Base-by-base conservation (phyloP, 2,329 filamentous ascomycete genomes). In the Aspergillus clavatus region DNA sequence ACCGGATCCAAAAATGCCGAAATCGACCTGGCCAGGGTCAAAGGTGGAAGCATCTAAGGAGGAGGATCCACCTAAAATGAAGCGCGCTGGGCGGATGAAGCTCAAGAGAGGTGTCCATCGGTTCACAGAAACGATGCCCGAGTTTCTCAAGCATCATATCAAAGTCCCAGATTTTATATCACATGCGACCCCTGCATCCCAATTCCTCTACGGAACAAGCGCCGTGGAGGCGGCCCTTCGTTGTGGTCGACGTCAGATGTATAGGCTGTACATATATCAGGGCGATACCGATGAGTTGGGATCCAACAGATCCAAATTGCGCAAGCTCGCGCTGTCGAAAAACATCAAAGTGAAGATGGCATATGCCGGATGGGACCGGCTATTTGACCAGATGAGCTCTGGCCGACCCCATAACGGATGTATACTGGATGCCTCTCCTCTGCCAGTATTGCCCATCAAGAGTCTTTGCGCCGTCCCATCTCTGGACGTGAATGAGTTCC, bases 321-420 rank as follows among this genome's bases (percentile, higher is more conserved):
- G 65, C 28, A 72, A 71, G 47, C 54, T 69, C 26, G 71, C 70
- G 7, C 53, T 68, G 7, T 48, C 60, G 16, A 63, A 60, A 36
- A 69, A 73, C 10, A 68, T 93, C 5, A 63, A 72, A 3, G 73
- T 88, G 28, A 74, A 74, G 4, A 69, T 78, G 35, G 79, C 91
- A 28, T 80, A 80, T 33, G 72, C 73, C 16, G 72, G 76, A 1
- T 83, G 83, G 61, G 70, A 87, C 47, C 78, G 77, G 1, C 71
- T 89, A 31, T 77, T 98, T 71, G 84, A 94, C 67, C 90, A 87
- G 68, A 87, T 94, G 80, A 87, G 86, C 53, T 79, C 76, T 45
- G 83, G 84, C 1, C 79, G 93, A 31, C 89, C 91, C 26, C 91
- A 98, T 69, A 96, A 97, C 61, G 90, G 91, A 38, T 84, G 85